Conservation (phyloP, 352 stramenopile species). For the Peronospora destructor region DNA sequence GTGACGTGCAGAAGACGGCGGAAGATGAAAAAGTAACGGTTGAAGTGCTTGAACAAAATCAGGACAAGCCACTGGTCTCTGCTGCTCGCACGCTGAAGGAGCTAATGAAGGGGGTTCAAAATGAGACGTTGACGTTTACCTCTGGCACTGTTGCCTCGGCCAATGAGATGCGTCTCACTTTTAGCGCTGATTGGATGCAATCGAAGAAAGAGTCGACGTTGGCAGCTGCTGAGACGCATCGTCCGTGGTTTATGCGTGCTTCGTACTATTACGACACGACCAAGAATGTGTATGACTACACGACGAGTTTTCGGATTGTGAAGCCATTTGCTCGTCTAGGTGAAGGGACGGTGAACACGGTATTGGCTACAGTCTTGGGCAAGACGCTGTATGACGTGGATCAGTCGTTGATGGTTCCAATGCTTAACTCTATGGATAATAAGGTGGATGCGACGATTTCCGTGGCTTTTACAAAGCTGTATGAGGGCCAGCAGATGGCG, state of each 20-base stretch:
- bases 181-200: conserved; percentile 21
- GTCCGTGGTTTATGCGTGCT: conserved; percentile 60
- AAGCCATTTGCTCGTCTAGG: conserved; percentile 51
- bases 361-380: conserved; percentile 50
- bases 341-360: conserved; percentile 57
- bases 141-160: conserved; percentile 15
- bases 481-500: conserved; percentile 53
- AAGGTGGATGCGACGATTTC: conserved; percentile 67
- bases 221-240: conserved; percentile 26
- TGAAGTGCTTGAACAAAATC: conserved; percentile 38
- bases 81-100: conserved; percentile 22
- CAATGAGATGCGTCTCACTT: conserved; percentile 24
- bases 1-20: conserved; percentile 28
- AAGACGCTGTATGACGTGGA: conserved; percentile 61
- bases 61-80: conserved; percentile 36
- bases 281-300: conserved; percentile 79
- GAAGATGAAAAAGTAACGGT: conserved; percentile 33
- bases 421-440: conserved; percentile 57
- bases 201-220: conserved; percentile 4
- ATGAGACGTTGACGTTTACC: conserved; percentile 30
- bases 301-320: conserved; percentile 72
- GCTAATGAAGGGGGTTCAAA: conserved; percentile 27
- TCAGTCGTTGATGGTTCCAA: conserved; percentile 44
- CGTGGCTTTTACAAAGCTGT: conserved; percentile 55
- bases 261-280: conserved; percentile 79